These are phyloP conservation scores for Phytophthora megakarya DNA, from an alignment of 352 stramenopile genomes.

Conservation along the genomic window DNA sequence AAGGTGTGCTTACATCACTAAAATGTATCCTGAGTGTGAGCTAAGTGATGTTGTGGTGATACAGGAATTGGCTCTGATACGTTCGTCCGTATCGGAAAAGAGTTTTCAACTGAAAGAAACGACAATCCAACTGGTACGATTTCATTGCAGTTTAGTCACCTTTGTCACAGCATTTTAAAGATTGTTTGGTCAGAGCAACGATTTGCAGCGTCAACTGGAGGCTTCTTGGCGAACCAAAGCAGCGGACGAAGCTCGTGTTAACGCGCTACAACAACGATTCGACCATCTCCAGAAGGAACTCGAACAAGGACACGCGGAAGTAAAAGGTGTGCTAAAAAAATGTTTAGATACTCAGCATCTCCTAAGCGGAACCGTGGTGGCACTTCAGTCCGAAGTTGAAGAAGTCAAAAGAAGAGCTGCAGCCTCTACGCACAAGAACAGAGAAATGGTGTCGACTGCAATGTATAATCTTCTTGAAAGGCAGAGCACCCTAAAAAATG, in stretches of 20 bases:
- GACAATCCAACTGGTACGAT: slow-evolving; percentile 45
- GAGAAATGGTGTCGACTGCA: slow-evolving; percentile 13
- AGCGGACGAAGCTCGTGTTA: slow-evolving; percentile 16
- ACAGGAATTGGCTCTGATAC: slow-evolving; percentile 64
- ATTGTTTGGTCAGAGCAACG: slow-evolving; percentile 26
- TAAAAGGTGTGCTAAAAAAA: slow-evolving; percentile 55
- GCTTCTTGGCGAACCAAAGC: slow-evolving; percentile 27
- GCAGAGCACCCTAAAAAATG: slow-evolving; percentile 51
- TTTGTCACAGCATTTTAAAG: not conserved
- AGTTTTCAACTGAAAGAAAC: slow-evolving; percentile 51
- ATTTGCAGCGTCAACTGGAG: slow-evolving; percentile 35
- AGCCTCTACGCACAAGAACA: slow-evolving; percentile 2
- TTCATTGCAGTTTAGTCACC: too few relatives aligned
- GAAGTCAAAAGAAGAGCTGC: slow-evolving; percentile 28
- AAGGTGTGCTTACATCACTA: slow-evolving; percentile 36
- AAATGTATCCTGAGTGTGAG: not conserved
- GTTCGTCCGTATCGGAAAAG: slow-evolving; percentile 62
- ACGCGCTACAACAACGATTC: slow-evolving; percentile 30
- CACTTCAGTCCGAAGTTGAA: slow-evolving; percentile 60
- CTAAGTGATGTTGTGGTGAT: slow-evolving; percentile 1
- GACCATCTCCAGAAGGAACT: slow-evolving; percentile 20
- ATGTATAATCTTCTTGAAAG: slow-evolving; percentile 58
- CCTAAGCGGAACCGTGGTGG: slow-evolving; percentile 59
- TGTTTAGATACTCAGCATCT: slow-evolving; percentile 67
- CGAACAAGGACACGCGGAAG: slow-evolving; percentile 40